Evolutionary conservation across 257 asterid species (phyloP).

Genomic region (Perilla frutescens): DNA sequence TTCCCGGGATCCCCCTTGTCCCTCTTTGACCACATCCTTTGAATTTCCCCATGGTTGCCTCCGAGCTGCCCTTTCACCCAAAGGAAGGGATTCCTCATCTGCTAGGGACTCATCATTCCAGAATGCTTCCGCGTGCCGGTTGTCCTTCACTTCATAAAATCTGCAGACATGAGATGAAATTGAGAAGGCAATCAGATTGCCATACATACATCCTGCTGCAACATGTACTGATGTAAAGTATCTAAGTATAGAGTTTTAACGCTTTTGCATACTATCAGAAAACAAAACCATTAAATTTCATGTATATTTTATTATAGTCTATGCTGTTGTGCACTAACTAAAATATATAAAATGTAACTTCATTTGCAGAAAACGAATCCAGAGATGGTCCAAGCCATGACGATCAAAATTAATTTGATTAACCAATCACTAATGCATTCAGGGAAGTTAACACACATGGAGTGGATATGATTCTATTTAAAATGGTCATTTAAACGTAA

Average conservation of each 20-base stretch:
- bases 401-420: neutral
- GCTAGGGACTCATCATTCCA: conserved; percentile 65
- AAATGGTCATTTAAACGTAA: neutral
- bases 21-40: conserved; percentile 62
- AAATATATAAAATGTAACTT: neutral
- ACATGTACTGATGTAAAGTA: too few relatives aligned
- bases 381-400: neutral
- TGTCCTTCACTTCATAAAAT: conserved; percentile 89
- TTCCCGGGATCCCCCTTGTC: conserved; percentile 86
- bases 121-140: conserved; percentile 91
- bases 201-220: neutral
- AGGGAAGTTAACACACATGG: neutral
- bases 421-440: neutral
- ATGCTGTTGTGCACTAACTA: neutral
- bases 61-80: conserved; percentile 78
- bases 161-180: conserved; percentile 44
- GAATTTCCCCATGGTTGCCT: conserved; percentile 37
- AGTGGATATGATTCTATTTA: neutral
- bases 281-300: neutral
- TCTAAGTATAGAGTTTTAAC: neutral
- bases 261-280: neutral
- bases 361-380: neutral
- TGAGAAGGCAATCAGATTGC: neutral
- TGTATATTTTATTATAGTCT: neutral
- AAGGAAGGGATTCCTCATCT: conserved; percentile 76